Percentiles rank a stretch among this genome's conserved stretches.
phyloP scores from a whole-genome alignment of 2,329 filamentous ascomycete species.

The Helicocarpus griseus region DNA sequence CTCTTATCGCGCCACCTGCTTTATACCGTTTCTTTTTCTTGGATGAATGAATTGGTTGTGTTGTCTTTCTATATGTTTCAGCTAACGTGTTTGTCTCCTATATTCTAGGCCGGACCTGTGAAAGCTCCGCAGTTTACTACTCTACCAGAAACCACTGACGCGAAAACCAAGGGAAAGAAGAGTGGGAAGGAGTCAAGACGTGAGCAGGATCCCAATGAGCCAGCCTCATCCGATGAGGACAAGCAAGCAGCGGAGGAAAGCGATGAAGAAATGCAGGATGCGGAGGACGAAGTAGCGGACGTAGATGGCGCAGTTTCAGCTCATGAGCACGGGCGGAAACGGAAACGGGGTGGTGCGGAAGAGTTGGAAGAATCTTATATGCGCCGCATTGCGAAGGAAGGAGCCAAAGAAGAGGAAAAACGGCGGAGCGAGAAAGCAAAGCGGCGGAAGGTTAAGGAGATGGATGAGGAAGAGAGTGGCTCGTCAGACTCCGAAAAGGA shows the following conservation, averaged over 20 bases:
- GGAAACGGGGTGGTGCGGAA: conserved; percentile 45
- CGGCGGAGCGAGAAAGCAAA: conserved; percentile 28
- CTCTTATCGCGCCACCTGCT: background rate
- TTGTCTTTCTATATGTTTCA: background rate
- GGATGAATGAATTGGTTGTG: background rate
- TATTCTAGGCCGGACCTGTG: conserved; percentile 29
- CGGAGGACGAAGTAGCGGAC: conserved; percentile 47
- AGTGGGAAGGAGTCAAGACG: background rate
- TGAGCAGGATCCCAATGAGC: background rate
- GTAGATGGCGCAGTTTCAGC: conserved; percentile 39
- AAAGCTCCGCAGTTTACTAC: conserved; percentile 21
- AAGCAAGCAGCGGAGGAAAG: conserved; percentile 20
- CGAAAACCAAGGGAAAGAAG: background rate
- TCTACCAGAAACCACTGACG: background rate
- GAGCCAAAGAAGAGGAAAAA: conserved; percentile 27
- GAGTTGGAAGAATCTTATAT: conserved; percentile 37
- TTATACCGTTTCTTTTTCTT: background rate
- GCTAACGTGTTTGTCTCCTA: background rate
- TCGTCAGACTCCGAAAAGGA: conserved; percentile 13
- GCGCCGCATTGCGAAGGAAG: conserved; percentile 35
- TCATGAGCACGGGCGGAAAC: conserved; percentile 34
- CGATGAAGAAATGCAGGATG: conserved; percentile 20
- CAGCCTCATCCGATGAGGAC: conserved; percentile 17
- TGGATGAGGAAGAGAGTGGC: conserved; percentile 29
- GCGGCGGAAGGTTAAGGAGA: conserved; percentile 22